A percentile compares a stretch with the other conserved stretches of the same genome.
Conservation (phyloP, 2,329 filamentous ascomycete species). For the Alternaria ventricosa region DNA sequence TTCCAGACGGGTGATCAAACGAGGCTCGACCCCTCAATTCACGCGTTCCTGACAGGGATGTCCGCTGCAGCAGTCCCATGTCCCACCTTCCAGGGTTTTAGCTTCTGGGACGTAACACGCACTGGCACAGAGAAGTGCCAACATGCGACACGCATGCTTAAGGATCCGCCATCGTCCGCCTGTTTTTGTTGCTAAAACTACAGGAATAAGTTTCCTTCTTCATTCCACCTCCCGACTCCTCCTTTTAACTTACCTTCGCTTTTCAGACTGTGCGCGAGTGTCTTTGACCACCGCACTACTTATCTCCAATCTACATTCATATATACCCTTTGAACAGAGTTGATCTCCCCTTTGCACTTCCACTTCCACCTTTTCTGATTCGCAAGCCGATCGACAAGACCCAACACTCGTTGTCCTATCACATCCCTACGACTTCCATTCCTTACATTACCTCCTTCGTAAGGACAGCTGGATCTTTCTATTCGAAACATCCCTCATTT, state of each 20-base stretch:
- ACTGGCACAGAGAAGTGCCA: conserved; percentile 15
- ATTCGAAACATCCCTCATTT: not conserved
- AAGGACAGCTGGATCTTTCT: conserved; percentile 1
- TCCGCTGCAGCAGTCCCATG: not conserved
- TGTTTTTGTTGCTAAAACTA: not conserved
- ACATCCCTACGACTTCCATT: not conserved
- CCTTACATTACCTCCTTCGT: not conserved
- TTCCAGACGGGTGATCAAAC: conserved; percentile 40
- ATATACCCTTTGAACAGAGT: conserved; percentile 11
- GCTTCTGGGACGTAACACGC: conserved; percentile 21
- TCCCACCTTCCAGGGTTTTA: conserved; percentile 5
- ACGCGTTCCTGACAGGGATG: conserved; percentile 14
- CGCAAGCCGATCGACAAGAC: conserved; percentile 8
- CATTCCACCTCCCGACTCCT: conserved; percentile 7
- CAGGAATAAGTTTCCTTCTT: conserved; percentile 5
- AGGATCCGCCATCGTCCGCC: not conserved
- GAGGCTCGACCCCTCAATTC: conserved; percentile 12
- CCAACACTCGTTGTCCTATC: conserved; percentile 2
- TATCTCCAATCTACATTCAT: not conserved
- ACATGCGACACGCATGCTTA: conserved; percentile 22
- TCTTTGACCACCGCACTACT: not conserved
- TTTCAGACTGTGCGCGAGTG: not conserved
- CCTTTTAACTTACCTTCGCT: conserved; percentile 20
- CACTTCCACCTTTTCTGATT: conserved; percentile 6
- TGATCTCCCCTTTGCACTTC: conserved; percentile 15